A percentile compares a stretch with the other conserved stretches of the same genome.
Evolutionary conservation across 768 basidiomycete genomes (phyloP).

Genomic region (Mycena vitilis): DNA sequence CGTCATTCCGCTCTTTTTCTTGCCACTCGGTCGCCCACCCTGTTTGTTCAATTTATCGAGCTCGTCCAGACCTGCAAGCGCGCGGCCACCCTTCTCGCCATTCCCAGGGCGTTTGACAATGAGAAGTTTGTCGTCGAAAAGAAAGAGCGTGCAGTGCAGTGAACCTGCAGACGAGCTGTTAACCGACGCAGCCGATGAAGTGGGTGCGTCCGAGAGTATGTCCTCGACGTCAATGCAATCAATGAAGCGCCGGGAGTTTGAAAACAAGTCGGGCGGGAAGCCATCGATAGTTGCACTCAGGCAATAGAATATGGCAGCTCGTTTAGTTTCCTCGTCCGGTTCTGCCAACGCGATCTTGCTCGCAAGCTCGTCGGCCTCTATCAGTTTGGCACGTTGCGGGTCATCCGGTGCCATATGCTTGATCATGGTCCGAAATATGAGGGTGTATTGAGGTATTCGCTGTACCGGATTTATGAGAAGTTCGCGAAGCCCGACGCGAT

Average conservation of each 20-base stretch:
- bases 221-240: constrained; percentile 97
- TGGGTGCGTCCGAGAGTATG: constrained; percentile 61
- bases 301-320: constrained; percentile 89
- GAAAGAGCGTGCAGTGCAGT: constrained; percentile 88
- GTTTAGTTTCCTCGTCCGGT: constrained; percentile 90
- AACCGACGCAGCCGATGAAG: constrained; percentile 57
- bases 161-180: constrained; percentile 56
- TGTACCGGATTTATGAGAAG: constrained; percentile 97
- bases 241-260: constrained; percentile 86
- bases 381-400: constrained; percentile 79
- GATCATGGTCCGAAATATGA: constrained; percentile 93
- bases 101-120: constrained; percentile 87
- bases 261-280: constrained; percentile 92
- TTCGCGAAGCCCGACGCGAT: constrained; percentile 89
- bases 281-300: constrained; percentile 87
- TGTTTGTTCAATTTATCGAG: constrained; percentile 78
- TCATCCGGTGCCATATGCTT: constrained; percentile 87
- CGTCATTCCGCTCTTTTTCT: constrained; percentile 84
- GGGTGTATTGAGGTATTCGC: constrained; percentile 92
- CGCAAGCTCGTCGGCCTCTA: constrained; percentile 89
- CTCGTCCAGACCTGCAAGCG: constrained; percentile 81
- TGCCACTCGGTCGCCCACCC: constrained; percentile 68
- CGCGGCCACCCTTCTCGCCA: constrained; percentile 79
- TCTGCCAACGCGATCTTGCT: constrained; percentile 93
- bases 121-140: constrained; percentile 95